These are phyloP conservation scores for Ottelia alismoides DNA, from an alignment of 106 monocot species.

Conservation along the genomic window DNA sequence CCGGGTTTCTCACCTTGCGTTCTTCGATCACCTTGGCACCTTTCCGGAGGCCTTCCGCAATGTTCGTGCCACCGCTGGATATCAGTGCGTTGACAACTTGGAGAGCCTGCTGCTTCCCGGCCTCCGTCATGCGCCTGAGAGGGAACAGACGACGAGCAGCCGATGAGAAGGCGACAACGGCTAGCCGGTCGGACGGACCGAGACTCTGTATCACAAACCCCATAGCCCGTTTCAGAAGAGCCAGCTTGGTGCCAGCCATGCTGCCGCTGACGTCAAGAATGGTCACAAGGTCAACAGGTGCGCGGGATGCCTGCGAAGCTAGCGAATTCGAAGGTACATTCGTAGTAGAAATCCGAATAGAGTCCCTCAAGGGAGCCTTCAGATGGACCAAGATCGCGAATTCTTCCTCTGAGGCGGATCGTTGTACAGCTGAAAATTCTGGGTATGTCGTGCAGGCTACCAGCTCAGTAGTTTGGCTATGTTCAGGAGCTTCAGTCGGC, in stretches of 20 bases:
- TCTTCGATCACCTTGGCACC: constrained; percentile 2
- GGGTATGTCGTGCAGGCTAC: constrained; percentile 42
- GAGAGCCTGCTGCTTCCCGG: constrained; percentile 1
- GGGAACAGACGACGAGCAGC: constrained; percentile 29
- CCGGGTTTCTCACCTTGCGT: not conserved
- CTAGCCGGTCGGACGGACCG: constrained; percentile 18
- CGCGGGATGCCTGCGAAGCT: no score
- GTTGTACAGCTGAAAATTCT: constrained; percentile 25
- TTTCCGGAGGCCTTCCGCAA: constrained; percentile 57
- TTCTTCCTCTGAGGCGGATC: not conserved
- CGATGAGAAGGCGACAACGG: constrained; percentile 10
- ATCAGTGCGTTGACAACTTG: constrained; percentile 47
- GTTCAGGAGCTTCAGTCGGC: constrained; percentile 3
- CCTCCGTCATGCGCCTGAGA: constrained; percentile 58
- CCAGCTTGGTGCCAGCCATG: constrained; percentile 8
- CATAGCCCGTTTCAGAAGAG: constrained; percentile 22
- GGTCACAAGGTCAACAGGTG: constrained; percentile 61
- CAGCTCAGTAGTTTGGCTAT: constrained; percentile 8
- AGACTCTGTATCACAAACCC: constrained; percentile 24
- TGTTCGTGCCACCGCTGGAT: constrained; percentile 62
- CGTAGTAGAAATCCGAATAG: no score
- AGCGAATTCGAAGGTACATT: no score
- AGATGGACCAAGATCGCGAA: constrained; percentile 7
- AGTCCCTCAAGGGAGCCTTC: no score
- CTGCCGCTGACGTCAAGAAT: constrained; percentile 2